These are phyloP conservation scores for Cercospora sp. DNA, from an alignment of 2,329 filamentous ascomycete genomes.

Conservation along the genomic window DNA sequence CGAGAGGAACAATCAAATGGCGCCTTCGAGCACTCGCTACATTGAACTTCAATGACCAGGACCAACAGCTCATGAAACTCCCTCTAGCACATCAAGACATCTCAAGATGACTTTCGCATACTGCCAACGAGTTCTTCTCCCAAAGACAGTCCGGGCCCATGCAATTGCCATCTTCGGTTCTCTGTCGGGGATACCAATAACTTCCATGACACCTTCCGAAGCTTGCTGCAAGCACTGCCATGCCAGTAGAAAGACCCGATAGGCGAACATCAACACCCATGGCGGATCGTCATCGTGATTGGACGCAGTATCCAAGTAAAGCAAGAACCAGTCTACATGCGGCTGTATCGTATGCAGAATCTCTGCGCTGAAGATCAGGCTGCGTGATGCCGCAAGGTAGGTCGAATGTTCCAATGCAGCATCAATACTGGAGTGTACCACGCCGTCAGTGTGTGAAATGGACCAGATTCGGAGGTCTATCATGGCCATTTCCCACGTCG, in stretches of 20 bases:
- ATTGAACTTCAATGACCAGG: background rate
- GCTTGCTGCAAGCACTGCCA: background rate
- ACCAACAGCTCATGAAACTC: background rate
- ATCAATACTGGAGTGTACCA: background rate
- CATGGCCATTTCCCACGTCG: conserved; percentile 6
- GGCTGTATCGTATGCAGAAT: background rate
- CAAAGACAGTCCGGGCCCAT: background rate
- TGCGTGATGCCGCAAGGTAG: background rate
- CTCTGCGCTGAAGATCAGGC: background rate
- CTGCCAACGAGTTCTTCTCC: background rate
- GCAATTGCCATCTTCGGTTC: background rate
- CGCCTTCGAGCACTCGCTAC: no score
- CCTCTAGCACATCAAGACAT: background rate
- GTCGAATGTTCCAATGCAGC: background rate
- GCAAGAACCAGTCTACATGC: conserved; percentile 2
- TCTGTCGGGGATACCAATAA: background rate
- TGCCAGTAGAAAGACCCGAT: background rate
- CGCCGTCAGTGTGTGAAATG: background rate
- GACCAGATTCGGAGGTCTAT: conserved; percentile 7
- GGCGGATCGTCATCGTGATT: background rate
- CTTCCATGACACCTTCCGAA: background rate
- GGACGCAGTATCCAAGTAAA: background rate
- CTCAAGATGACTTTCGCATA: background rate
- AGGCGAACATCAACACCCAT: background rate
- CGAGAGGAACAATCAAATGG: background rate